Evolutionary conservation across 441 rosid genomes (phyloP).

Genomic region (Breynia disticha): DNA sequence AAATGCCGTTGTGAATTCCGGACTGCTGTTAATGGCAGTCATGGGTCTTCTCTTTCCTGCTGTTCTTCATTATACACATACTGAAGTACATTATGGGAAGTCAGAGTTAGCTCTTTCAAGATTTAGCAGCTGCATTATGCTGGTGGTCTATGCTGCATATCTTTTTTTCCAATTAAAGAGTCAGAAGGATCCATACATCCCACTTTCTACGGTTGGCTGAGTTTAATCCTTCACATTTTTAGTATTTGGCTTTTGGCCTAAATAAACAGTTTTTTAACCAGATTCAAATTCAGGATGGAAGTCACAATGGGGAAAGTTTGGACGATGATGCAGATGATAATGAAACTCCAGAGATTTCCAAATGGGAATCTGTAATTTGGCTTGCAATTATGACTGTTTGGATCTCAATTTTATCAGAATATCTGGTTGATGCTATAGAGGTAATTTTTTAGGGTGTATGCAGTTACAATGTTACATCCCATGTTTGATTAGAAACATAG

Average conservation of each 20-base stretch:
- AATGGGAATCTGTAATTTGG: slow-evolving; percentile 85
- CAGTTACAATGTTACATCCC: too few species aligned
- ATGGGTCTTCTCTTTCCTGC: slow-evolving; percentile 97
- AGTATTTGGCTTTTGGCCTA: neutral
- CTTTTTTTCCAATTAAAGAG: slow-evolving; percentile 73
- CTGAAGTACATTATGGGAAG: slow-evolving; percentile 80
- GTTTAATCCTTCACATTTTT: neutral
- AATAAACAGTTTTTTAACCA: neutral
- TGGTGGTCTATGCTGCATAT: slow-evolving; percentile 75
- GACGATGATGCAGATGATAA: slow-evolving; percentile 16
- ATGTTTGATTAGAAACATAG: too few species aligned
- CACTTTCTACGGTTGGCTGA: slow-evolving; percentile 54
- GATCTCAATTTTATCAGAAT: slow-evolving; percentile 88
- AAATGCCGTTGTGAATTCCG: slow-evolving; percentile 72
- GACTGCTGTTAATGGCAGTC: slow-evolving; percentile 91
- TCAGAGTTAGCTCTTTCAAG: slow-evolving; percentile 94
- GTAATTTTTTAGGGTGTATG: slow-evolving; percentile 14
- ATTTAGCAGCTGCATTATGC: slow-evolving; percentile 95
- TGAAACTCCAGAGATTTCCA: slow-evolving; percentile 71
- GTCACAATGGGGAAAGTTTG: slow-evolving; percentile 30
- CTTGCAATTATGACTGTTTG: slow-evolving; percentile 81
- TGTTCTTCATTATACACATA: slow-evolving; percentile 79
- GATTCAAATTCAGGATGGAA: slow-evolving; percentile 45
- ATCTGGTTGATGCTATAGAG: slow-evolving; percentile 87
- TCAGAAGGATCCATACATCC: slow-evolving; percentile 42